Base-by-base conservation (phyloP, 352 stramenopile genomes). In the Globisporangium alternatum region DNA sequence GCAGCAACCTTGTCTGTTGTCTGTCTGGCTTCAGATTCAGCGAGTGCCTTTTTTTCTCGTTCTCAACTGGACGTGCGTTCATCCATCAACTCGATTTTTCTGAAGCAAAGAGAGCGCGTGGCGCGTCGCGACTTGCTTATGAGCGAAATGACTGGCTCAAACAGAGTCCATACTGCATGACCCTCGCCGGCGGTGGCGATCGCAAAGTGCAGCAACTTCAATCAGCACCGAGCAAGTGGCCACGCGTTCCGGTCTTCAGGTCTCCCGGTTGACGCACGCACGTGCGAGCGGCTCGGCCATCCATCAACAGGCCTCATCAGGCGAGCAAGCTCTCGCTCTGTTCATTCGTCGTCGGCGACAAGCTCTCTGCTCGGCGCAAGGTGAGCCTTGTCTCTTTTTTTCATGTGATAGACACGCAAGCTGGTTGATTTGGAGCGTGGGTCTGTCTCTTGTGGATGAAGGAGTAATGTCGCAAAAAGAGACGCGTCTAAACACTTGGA, bases 321-420 rank as follows among this genome's bases (percentile, higher is more conserved):
- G 39, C 39, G 39, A 45, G 43, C 43, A 21, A 22, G 19, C 19
- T 3, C 17, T n/a, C 17, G 10, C 43, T 48, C 43, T 48, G 15
- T 48, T 48, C 43, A 48, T 41, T 41, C 35, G 35, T 41, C 35
- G 35, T 41, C 35, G 35, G 35, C 35, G 35, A 41, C 35, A 41
- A 28, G 48, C 17, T 55, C 28, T 53, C 21, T 28, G 25, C 25
- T 53, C 30, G 35, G 35, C 10, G 35, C 35, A 41, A 22, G 41
- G 41, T 15, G 41, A 39, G 52, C 52, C 52, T 58, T 58, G 52
- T 58, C 52, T 58, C 52, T 58, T 58, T 56, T 56, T 41, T 35
- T 45, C 13, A 25, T 30, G 35, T 5, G 35, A 39, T 12, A 41
- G 52, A 48, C 43, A 8, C n/a, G 1, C 31, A 28, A 3, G 15